These are phyloP conservation scores for Euptelea pleiosperma DNA, from an alignment of 164 flowering plant species.

Conservation along the genomic window DNA sequence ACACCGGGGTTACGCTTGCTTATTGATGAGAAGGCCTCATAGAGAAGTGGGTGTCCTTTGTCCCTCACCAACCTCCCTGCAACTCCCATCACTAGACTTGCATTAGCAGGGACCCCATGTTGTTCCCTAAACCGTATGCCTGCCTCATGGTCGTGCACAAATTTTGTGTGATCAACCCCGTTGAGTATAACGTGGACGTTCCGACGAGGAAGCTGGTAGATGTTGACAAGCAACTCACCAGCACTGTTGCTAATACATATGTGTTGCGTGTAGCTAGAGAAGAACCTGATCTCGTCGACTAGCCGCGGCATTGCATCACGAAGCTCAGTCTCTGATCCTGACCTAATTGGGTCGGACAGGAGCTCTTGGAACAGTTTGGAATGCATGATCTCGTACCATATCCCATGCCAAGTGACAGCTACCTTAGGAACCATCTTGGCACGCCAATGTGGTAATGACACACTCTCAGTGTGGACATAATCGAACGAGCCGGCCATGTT, in stretches of 20 bases:
- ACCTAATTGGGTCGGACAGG: slow-evolving; percentile 5
- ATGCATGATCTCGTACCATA: slow-evolving; percentile 46
- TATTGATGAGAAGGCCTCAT: slow-evolving; percentile 42
- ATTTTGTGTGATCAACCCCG: slow-evolving; percentile 46
- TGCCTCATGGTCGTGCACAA: slow-evolving; percentile 21
- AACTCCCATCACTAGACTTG: slow-evolving; percentile 49
- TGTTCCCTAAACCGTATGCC: slow-evolving; percentile 36
- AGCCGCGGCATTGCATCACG: slow-evolving; percentile 41
- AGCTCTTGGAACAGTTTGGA: slow-evolving; percentile 46
- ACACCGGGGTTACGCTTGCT: slow-evolving; percentile 25
- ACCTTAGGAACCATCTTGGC: slow-evolving; percentile 37
- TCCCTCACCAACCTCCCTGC: slow-evolving; percentile 61
- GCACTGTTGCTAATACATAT: slow-evolving; percentile 48
- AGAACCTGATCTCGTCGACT: slow-evolving; percentile 46
- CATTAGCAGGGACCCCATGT: slow-evolving; percentile 39
- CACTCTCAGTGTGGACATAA: slow-evolving; percentile 51
- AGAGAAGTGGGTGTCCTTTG: slow-evolving; percentile 62
- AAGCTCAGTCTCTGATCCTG: slow-evolving; percentile 16
- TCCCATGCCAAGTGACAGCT: slow-evolving; percentile 60
- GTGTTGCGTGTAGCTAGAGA: slow-evolving; percentile 42
- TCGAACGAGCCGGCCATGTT: slow-evolving; percentile 31
- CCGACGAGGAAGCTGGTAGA: slow-evolving; percentile 45
- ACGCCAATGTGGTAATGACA: slow-evolving; percentile 43
- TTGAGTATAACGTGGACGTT: slow-evolving; percentile 64
- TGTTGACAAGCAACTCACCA: slow-evolving; percentile 34